A percentile compares a stretch with the other conserved stretches of the same genome.
Evolutionary conservation across 2,329 filamentous ascomycete genomes (phyloP).

Genomic region (Verticillium tricorpus): DNA sequence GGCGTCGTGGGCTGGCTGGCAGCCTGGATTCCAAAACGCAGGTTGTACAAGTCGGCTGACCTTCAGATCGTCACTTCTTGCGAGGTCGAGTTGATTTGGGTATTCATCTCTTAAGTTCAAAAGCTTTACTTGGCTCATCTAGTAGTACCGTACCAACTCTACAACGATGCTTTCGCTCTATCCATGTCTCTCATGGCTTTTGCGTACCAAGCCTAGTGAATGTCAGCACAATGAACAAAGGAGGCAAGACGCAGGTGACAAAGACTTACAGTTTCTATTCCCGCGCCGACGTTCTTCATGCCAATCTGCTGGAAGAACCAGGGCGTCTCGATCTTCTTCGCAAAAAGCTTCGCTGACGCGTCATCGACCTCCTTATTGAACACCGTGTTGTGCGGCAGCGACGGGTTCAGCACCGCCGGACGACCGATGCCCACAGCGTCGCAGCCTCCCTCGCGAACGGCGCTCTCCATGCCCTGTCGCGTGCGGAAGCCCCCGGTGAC

Average conservation of each 20-base stretch:
- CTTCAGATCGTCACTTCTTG: background rate
- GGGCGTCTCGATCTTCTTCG: conserved; percentile 17
- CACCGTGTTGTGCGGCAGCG: conserved; percentile 28
- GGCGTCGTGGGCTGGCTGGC: too few species aligned
- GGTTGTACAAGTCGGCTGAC: too few species aligned
- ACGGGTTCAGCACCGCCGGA: conserved; percentile 32
- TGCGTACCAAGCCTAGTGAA: conserved; percentile 6
- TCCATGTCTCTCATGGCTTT: conserved; percentile 7
- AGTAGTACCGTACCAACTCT: background rate
- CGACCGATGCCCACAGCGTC: conserved; percentile 36
- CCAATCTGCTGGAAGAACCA: conserved; percentile 19
- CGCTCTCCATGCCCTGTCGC: conserved; percentile 33
- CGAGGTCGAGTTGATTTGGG: too few species aligned
- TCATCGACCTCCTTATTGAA: conserved; percentile 28
- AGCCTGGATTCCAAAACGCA: too few species aligned
- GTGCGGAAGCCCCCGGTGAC: conserved; percentile 62
- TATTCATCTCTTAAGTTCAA: background rate
- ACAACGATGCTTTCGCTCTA: background rate
- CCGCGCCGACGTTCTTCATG: conserved; percentile 14
- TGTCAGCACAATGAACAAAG: background rate
- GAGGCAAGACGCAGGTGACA: background rate
- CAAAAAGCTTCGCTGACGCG: conserved; percentile 25
- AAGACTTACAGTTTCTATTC: conserved; percentile 16
- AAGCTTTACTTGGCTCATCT: background rate
- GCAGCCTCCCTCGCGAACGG: conserved; percentile 30